Evolutionary conservation across 1,139 yeast species (phyloP).

Genomic region (Yamadazyma membranifaciens): DNA sequence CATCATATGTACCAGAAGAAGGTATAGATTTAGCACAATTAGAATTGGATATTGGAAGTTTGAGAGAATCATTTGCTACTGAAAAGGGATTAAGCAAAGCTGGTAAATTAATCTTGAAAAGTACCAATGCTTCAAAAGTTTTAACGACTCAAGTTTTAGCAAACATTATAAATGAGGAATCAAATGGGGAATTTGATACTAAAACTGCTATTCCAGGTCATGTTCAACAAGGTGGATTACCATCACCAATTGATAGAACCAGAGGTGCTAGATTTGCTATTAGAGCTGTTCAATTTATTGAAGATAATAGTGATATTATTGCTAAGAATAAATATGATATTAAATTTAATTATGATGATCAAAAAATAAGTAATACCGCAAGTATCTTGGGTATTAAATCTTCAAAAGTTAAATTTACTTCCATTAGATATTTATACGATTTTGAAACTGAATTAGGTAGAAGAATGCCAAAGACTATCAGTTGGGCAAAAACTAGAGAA

Average conservation of each 20-base stretch:
- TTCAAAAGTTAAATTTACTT: conserved; percentile 71
- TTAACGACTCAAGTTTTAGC: conserved; percentile 67
- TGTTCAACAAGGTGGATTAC: conserved; percentile 95
- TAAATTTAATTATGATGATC: conserved; percentile 35
- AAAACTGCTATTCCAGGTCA: conserved; percentile 82
- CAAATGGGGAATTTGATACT: conserved; percentile 67
- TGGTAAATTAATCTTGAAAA: conserved; percentile 70
- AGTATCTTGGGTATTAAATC: conserved; percentile 84
- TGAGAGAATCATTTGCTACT: conserved; percentile 64
- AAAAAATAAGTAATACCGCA: conserved; percentile 56
- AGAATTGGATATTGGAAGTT: conserved; percentile 23
- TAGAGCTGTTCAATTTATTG: conserved; percentile 83
- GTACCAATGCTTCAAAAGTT: conserved; percentile 68
- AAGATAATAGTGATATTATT: conserved; percentile 35
- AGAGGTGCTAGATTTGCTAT: conserved; percentile 90
- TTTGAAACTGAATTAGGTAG: conserved; percentile 75
- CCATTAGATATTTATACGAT: conserved; percentile 76
- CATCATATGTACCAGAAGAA: conserved; percentile 89
- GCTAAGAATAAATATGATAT: conserved; percentile 24
- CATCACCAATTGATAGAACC: conserved; percentile 92
- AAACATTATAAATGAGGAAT: conserved; percentile 64
- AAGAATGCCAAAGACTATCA: conserved; percentile 87
- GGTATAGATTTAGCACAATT: conserved; percentile 57
- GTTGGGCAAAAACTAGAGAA: conserved; percentile 75
- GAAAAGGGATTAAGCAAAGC: conserved; percentile 82